Base-by-base conservation (phyloP, 2,329 filamentous ascomycete genomes). In the Exophiala sideris region DNA sequence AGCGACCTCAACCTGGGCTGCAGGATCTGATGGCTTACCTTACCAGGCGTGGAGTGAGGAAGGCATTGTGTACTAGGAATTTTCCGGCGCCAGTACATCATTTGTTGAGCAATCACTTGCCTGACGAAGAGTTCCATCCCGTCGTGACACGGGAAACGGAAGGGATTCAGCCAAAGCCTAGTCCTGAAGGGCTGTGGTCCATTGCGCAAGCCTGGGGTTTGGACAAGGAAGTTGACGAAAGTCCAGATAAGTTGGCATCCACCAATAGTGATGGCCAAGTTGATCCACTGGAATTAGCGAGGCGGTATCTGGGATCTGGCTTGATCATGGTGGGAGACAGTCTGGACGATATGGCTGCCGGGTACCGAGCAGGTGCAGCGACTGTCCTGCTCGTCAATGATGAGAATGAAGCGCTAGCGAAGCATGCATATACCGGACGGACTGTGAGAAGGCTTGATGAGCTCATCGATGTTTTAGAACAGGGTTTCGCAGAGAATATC, bases 61-160 rank as follows among this genome's bases (percentile, higher is more conserved):
- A 95, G 71, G 92, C 83, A 12, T 91, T 97, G 60, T 96, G 91
- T 73, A 97, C 94, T 2, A 82, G 94, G 66, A 97, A 99, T 75
- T 97, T 96, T 66, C 89, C 92, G 76, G 63, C 69, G 12, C 74
- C 74, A 1, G 74, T 76, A 20, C 66, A 65, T 21, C 70, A 75
- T 64, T 66, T 76, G 42, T 63, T 62, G 38, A 48, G 53, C 18
- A 63, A 45, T 16, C 53, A 56, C 48, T 40, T 63, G 50, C 48
- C 52, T 10, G 62, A 56, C 32, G 51, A 59, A 18, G 46, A 32
- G 32, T 63, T 64, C 45, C 45, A 58, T 9, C 59, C 60, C 14
- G 55, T 65, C 44, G 56, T 64, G 16, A 64, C 62, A n/a, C 40
- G 62, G 9, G 62, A 65, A 32, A 60, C 60, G 6, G 52, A 57